Conservation (phyloP, 1,139 yeast genomes). For the Kazachstania sp. region DNA sequence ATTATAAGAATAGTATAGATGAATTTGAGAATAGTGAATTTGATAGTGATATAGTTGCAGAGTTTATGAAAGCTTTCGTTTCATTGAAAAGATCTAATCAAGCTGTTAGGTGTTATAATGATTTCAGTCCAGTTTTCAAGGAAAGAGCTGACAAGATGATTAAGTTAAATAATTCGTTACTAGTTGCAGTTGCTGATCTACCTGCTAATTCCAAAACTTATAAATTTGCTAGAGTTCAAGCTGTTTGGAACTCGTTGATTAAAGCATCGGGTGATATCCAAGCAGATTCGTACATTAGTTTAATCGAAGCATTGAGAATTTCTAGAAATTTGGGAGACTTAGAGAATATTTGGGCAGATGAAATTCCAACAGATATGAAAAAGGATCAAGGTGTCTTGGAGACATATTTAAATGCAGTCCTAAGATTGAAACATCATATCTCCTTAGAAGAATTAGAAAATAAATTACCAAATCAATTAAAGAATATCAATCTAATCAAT, state of each 20-base stretch:
- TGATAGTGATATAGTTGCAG: conserved; percentile 14
- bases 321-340: conserved; percentile 15
- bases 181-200: conserved; percentile 20
- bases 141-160: conserved; percentile 2
- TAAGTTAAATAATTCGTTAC: conserved; percentile 14
- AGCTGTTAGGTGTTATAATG: conserved; percentile 19
- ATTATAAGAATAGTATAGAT: not conserved
- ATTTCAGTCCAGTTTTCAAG: conserved; percentile 12
- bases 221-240: conserved; percentile 22
- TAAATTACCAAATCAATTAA: conserved; percentile 13
- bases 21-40: not conserved
- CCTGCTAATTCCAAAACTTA: conserved; percentile 9
- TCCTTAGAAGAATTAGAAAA: conserved; percentile 9
- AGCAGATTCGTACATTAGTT: conserved; percentile 17
- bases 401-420: conserved; percentile 14
- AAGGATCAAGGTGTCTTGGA: conserved; percentile 14
- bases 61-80: conserved; percentile 21
- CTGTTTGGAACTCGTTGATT: conserved; percentile 28
- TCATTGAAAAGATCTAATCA: conserved; percentile 13
- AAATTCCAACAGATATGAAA: conserved; percentile 19
- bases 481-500: conserved; percentile 18
- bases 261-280: conserved; percentile 8
- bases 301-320: conserved; percentile 17
- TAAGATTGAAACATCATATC: conserved; percentile 9
- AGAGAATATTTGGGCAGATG: conserved; percentile 21